Evolutionary conservation across 345 rosid species (phyloP).

Genomic region (Balakata baccata): DNA sequence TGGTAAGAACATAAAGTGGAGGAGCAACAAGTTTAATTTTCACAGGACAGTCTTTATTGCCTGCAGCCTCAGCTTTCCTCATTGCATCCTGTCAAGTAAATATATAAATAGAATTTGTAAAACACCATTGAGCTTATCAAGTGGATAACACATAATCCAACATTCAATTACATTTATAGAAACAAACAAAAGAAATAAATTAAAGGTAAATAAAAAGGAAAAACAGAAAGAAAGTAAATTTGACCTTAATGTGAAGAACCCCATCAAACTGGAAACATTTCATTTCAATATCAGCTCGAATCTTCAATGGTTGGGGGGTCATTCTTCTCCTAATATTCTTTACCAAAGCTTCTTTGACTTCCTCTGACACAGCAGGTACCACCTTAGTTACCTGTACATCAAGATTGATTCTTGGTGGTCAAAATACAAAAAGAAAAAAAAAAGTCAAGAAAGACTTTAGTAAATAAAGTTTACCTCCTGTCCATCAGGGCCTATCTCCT

Average conservation of each 20-base stretch:
- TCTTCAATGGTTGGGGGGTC: conserved; percentile 95
- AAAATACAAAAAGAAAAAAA: conserved; percentile 7
- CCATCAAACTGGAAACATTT: conserved; percentile 98
- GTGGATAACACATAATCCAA: neutral
- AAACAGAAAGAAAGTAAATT: neutral
- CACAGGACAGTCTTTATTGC: conserved; percentile 87
- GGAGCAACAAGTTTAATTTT: conserved; percentile 95
- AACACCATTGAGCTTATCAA: neutral
- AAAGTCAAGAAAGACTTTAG: neutral
- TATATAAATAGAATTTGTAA: neutral
- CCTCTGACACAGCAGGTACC: conserved; percentile 81
- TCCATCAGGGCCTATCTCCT: conserved; percentile 84
- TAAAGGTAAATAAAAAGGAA: neutral
- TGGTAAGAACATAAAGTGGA: conserved; percentile 94
- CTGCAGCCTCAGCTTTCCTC: conserved; percentile 94
- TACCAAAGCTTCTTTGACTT: conserved; percentile 77
- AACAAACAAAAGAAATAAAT: neutral
- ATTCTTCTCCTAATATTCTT: conserved; percentile 89
- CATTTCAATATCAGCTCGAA: conserved; percentile 94
- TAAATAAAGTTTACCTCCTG: conserved; percentile 56
- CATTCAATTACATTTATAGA: too few species aligned
- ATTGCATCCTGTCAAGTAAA: conserved; percentile 73
- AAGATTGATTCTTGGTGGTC: conserved; percentile 13
- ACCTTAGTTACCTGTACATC: conserved; percentile 61
- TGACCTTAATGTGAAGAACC: conserved; percentile 92